phyloP scores from a whole-genome alignment of 2,329 filamentous ascomycete species.

The Trichoderma sp. region DNA sequence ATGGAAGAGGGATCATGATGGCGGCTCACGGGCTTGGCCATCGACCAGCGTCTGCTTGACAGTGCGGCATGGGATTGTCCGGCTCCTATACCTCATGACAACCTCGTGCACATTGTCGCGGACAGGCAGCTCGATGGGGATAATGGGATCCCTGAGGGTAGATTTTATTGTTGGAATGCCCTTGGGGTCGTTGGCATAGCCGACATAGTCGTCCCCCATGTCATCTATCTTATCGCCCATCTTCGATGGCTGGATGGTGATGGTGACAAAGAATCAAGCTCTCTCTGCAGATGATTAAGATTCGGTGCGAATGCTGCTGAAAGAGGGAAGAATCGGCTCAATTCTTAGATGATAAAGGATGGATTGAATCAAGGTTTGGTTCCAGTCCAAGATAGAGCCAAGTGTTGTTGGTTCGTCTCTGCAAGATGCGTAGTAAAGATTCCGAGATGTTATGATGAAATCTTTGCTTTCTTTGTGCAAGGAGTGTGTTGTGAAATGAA shows the following conservation, averaged over 20 bases:
- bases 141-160: not conserved
- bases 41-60: conserved; percentile 7
- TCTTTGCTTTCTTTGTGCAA: not conserved
- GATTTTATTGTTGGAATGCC: not conserved
- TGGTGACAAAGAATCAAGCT: not conserved
- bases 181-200: not conserved
- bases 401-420: not conserved
- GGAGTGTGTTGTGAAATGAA: not conserved
- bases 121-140: not conserved
- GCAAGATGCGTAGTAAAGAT: not conserved
- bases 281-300: not conserved
- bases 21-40: not conserved
- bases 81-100: not conserved
- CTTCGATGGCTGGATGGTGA: not conserved
- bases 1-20: too few species aligned
- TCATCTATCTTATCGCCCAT: not conserved
- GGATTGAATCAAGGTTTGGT: not conserved
- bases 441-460: not conserved
- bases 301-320: too few species aligned
- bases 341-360: not conserved
- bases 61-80: not conserved
- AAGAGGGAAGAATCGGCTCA: not conserved
- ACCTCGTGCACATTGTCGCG: not conserved
- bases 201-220: not conserved
- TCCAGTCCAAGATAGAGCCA: not conserved